A percentile compares a stretch with the other conserved stretches of the same genome.
Evolutionary conservation across 169 alveolate genomes (phyloP).

Genomic region (Hammondia hammondi): DNA sequence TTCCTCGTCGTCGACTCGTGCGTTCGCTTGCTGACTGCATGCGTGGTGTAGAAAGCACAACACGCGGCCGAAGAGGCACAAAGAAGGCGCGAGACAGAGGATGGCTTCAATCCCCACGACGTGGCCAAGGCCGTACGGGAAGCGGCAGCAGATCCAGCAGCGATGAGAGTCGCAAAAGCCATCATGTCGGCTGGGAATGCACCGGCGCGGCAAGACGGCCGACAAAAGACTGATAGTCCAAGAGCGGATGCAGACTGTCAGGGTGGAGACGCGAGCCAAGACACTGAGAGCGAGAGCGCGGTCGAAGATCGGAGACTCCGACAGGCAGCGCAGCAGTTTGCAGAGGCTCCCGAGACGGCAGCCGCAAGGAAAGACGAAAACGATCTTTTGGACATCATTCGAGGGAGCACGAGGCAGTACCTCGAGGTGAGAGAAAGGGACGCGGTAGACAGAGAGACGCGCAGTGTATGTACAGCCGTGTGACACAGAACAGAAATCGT

Average conservation of each 20-base stretch:
- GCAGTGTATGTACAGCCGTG: neutral
- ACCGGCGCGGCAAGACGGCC: neutral
- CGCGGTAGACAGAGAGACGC: neutral
- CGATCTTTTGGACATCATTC: slow-evolving; percentile 7
- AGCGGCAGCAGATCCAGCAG: slow-evolving; percentile 24
- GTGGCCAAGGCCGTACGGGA: neutral
- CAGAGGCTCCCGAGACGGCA: neutral
- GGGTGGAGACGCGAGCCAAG: too few relatives aligned
- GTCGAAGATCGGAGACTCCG: neutral
- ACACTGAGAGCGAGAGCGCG: neutral
- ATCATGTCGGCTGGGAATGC: slow-evolving; percentile 7
- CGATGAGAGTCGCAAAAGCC: neutral
- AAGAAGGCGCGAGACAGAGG: neutral
- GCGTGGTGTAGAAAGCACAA: neutral
- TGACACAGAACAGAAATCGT: too few relatives aligned
- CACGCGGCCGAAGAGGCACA: slow-evolving; percentile 1
- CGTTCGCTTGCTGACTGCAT: neutral
- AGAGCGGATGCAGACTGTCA: neutral
- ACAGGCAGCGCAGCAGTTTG: neutral
- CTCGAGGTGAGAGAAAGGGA: neutral
- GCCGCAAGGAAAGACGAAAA: neutral
- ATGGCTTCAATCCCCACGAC: neutral
- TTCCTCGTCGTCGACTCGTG: too few relatives aligned
- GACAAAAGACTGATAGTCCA: neutral
- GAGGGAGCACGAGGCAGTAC: slow-evolving; percentile 7